Percentiles rank a stretch among this genome's conserved stretches.
Evolutionary conservation across 176 grass and related monocot species (phyloP).

Genomic region (Cenchrus fungigraminus): DNA sequence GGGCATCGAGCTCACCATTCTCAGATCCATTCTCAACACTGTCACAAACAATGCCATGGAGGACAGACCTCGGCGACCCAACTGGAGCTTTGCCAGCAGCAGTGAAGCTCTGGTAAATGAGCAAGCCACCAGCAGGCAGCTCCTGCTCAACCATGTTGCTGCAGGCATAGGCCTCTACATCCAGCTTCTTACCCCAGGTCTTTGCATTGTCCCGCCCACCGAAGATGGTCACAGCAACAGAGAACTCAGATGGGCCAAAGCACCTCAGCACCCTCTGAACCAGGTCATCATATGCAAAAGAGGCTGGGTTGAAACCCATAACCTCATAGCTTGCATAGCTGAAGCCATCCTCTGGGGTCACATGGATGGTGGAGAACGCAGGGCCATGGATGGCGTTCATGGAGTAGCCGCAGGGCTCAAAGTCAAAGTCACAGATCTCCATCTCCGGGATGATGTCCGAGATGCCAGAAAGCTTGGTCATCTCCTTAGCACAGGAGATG

Average conservation of each 20-base stretch:
- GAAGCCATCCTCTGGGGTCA: constrained; percentile 61
- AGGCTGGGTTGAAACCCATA: constrained; percentile 49
- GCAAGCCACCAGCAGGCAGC: constrained; percentile 39
- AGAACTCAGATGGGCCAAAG: constrained; percentile 52
- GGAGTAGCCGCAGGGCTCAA: constrained; percentile 62
- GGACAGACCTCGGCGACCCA: constrained; percentile 33
- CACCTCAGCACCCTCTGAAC: constrained; percentile 54
- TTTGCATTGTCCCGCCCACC: constrained; percentile 23
- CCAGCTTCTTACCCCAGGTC: constrained; percentile 41
- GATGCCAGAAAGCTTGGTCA: constrained; percentile 65
- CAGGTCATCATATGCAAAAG: constrained; percentile 28
- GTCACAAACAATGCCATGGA: constrained; percentile 26
- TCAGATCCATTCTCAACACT: background rate
- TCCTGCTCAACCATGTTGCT: constrained; percentile 52
- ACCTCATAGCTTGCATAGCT: constrained; percentile 65
- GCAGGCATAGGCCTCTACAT: constrained; percentile 42
- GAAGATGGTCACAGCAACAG: constrained; percentile 52
- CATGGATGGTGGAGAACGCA: constrained; percentile 61
- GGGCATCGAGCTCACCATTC: background rate
- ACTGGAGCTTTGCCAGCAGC: background rate
- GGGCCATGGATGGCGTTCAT: constrained; percentile 56
- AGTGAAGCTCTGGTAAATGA: constrained; percentile 58
- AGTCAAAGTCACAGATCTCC: constrained; percentile 59
- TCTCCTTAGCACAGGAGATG: constrained; percentile 43
- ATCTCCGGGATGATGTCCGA: constrained; percentile 55